Conservation (phyloP, 805 yeast genomes). For the Kodamaea jinghongensis region DNA sequence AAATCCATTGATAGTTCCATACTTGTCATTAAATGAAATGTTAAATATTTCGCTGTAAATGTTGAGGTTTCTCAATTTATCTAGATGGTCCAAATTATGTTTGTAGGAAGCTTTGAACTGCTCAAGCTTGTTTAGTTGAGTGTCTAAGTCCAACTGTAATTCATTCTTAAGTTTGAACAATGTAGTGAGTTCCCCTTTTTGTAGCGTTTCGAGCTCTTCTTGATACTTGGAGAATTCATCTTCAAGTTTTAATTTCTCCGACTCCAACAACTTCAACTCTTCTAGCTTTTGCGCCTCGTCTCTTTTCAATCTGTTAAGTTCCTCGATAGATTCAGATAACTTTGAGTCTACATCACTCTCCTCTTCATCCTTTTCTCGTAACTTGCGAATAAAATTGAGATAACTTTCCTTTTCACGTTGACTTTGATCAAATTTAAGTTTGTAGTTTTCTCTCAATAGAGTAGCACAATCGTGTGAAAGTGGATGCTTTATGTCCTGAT, state of each 20-base stretch:
- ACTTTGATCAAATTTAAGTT: constrained; percentile 66
- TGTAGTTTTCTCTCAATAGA: constrained; percentile 59
- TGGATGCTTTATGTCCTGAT: constrained; percentile 77
- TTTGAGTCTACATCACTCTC: constrained; percentile 37
- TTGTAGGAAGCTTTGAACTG: constrained; percentile 63
- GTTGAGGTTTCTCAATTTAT: constrained; percentile 69
- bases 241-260: constrained; percentile 44
- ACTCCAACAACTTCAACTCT: constrained; percentile 39
- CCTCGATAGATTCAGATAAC: constrained; percentile 40
- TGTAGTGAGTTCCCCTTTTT: constrained; percentile 45
- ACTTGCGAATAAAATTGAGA: constrained; percentile 64
- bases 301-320: constrained; percentile 43
- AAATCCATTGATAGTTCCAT: constrained; percentile 84
- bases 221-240: constrained; percentile 46
- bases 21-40: constrained; percentile 79
- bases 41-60: constrained; percentile 81
- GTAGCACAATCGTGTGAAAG: constrained; percentile 85
- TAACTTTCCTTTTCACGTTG: constrained; percentile 79
- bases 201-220: constrained; percentile 28
- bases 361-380: constrained; percentile 38
- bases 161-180: constrained; percentile 52
- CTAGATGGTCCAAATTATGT: constrained; percentile 61
- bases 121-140: constrained; percentile 54
- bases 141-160: constrained; percentile 50
- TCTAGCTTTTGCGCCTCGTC: constrained; percentile 33